Evolutionary conservation across 345 rosid genomes (phyloP).

Genomic region (Aquilaria malaccensis): DNA sequence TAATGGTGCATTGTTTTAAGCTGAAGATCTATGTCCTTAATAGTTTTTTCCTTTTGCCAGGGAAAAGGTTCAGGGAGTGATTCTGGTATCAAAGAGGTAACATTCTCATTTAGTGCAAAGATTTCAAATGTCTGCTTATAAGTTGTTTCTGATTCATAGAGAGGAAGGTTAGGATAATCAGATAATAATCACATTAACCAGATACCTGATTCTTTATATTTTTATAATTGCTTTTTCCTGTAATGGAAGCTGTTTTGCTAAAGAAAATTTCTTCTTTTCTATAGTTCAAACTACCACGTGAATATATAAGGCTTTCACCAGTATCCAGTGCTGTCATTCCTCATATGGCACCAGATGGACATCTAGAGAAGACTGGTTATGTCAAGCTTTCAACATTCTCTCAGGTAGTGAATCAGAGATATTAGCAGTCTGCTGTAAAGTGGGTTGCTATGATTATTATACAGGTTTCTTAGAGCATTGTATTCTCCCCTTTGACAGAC

Average conservation of each 20-base stretch:
- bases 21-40: too few relatives aligned
- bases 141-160: not conserved
- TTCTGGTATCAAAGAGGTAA: constrained; percentile 61
- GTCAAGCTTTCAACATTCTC: constrained; percentile 72
- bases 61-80: constrained; percentile 27
- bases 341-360: constrained; percentile 66
- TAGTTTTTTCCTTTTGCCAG: constrained; percentile 23
- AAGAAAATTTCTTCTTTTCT: not conserved
- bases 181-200: not conserved
- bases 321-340: constrained; percentile 77
- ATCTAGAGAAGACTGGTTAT: constrained; percentile 62
- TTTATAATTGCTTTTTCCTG: constrained; percentile 4
- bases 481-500: constrained; percentile 33
- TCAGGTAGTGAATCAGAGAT: constrained; percentile 37
- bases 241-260: constrained; percentile 10
- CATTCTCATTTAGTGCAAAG: not conserved
- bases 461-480: not conserved
- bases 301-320: constrained; percentile 68
- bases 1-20: too few relatives aligned
- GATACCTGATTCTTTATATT: not conserved
- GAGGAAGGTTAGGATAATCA: not conserved
- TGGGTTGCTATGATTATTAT: not conserved
- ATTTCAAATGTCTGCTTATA: not conserved
- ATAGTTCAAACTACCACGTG: constrained; percentile 74
- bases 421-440: not conserved